Conservation (phyloP, 305 asterid species). For the Fraxinus dipetala region DNA sequence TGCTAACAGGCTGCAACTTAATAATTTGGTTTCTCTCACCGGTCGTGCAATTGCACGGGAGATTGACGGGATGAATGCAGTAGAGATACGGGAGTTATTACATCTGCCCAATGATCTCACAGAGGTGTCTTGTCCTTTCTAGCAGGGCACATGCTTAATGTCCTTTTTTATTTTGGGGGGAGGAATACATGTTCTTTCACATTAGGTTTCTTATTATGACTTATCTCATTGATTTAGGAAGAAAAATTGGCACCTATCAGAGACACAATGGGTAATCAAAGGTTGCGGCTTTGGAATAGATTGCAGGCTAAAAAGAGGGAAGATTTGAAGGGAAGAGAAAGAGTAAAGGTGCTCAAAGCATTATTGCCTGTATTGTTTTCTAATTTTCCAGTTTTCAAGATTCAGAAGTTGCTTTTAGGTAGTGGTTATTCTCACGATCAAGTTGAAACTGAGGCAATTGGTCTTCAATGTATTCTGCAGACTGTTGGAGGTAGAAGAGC, state of each 20-base stretch:
- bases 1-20: constrained; percentile 88
- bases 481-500: constrained; percentile 79
- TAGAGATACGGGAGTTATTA: constrained; percentile 85
- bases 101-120: constrained; percentile 93
- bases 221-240: constrained; percentile 52
- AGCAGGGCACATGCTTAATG: constrained; percentile 54
- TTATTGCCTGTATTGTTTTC: constrained; percentile 16
- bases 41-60: constrained; percentile 93
- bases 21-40: constrained; percentile 87
- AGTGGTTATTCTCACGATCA: constrained; percentile 21
- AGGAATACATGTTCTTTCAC: constrained; percentile 9
- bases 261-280: constrained; percentile 86
- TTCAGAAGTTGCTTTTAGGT: constrained; percentile 22
- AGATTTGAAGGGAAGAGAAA: constrained; percentile 78
- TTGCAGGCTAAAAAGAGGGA: constrained; percentile 92
- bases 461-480: constrained; percentile 38
- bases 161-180: constrained; percentile 29
- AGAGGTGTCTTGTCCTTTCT: constrained; percentile 78
- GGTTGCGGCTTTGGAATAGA: constrained; percentile 84
- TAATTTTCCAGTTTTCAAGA: constrained; percentile 17
- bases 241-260: constrained; percentile 93
- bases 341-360: constrained; percentile 56
- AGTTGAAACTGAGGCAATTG: constrained; percentile 34
- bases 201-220: constrained; percentile 24
- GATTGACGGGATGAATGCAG: constrained; percentile 84